Percentiles rank a stretch among this genome's conserved stretches.
phyloP scores from a whole-genome alignment of 495 filamentous ascomycete species.

The Tuber umbilicatum region DNA sequence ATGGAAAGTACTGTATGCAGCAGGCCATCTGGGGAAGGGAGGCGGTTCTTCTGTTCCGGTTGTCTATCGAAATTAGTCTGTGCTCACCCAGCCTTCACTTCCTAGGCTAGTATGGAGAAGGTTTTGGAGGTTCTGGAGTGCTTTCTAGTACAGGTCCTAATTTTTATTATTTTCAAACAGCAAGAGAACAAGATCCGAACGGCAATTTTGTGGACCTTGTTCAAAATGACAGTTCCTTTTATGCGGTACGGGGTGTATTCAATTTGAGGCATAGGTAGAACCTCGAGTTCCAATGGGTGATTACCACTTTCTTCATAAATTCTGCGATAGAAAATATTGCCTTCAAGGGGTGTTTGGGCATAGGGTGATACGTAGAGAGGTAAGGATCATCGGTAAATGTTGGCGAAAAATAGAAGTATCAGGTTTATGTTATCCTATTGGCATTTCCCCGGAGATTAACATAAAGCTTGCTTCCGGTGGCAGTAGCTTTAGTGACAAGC shows the following conservation, averaged over 20 bases:
- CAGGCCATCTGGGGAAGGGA: neutral
- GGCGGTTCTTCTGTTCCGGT: neutral
- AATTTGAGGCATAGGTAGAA: neutral
- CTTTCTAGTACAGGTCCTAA: neutral
- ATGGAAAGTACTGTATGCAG: neutral
- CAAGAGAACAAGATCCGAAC: neutral
- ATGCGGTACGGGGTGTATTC: neutral
- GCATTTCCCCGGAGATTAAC: neutral
- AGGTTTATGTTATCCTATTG: neutral
- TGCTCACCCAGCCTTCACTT: neutral
- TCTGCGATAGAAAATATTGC: neutral
- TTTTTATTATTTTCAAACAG: neutral
- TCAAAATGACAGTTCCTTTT: neutral
- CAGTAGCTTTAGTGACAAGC: neutral
- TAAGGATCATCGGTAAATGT: neutral
- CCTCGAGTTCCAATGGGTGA: neutral
- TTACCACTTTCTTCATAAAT: neutral
- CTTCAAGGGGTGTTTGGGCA: neutral
- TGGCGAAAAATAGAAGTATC: neutral
- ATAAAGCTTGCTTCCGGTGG: neutral
- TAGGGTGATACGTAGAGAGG: neutral
- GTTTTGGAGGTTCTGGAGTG: neutral
- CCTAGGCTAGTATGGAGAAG: neutral
- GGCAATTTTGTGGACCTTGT: neutral
- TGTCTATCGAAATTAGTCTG: neutral